Conservation (phyloP, 2,329 filamentous ascomycete species). For the Sarocladium kiliense region DNA sequence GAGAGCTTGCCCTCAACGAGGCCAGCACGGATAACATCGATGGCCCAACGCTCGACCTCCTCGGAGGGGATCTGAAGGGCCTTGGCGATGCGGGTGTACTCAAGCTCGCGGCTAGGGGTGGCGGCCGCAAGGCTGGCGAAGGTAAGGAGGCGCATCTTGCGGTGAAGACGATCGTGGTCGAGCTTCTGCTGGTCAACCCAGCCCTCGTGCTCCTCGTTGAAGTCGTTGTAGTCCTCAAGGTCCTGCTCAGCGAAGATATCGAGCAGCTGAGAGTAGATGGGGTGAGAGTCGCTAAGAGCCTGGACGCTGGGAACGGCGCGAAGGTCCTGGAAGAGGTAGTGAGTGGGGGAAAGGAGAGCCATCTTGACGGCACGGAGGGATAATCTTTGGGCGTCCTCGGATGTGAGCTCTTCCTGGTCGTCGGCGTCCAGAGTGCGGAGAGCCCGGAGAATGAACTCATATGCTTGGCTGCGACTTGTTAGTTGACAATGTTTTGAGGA, state of each 20-base stretch:
- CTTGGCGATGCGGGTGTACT: conserved; percentile 79
- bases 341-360: conserved; percentile 46
- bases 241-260: conserved; percentile 94
- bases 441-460: conserved; percentile 62
- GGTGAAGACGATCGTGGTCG: conserved; percentile 70
- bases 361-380: conserved; percentile 52
- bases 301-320: conserved; percentile 79
- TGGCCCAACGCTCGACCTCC: conserved; percentile 97
- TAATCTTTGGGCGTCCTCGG: conserved; percentile 55
- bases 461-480: conserved; percentile 46
- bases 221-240: conserved; percentile 92
- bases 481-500: neutral
- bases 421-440: conserved; percentile 55
- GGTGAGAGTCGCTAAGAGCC: conserved; percentile 77
- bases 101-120: conserved; percentile 77
- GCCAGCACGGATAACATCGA: conserved; percentile 93
- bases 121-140: conserved; percentile 84
- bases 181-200: conserved; percentile 74
- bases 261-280: conserved; percentile 83
- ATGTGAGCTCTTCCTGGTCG: conserved; percentile 49
- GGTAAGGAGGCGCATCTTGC: conserved; percentile 94
- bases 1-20: conserved; percentile 95
- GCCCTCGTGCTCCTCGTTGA: conserved; percentile 83
- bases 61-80: conserved; percentile 76
- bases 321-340: conserved; percentile 75